phyloP scores from a whole-genome alignment of 306 rosid genomes.

The Castanea crenata region DNA sequence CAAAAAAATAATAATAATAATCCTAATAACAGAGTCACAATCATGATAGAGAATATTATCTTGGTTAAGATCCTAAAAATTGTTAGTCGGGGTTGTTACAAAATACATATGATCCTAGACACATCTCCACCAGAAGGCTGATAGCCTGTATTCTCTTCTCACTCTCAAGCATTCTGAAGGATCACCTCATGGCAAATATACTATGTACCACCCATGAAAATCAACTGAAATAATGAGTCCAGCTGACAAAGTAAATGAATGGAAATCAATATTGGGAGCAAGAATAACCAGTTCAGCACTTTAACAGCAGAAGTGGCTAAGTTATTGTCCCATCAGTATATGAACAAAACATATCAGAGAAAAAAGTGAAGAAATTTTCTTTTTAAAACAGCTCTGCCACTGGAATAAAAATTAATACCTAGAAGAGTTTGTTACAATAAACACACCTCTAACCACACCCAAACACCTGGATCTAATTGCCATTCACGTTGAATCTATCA shows the following conservation, averaged over 20 bases:
- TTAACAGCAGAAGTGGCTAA: constrained; percentile 30
- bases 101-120: too few relatives aligned
- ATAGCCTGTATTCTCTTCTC: too few relatives aligned
- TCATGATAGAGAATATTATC: too few relatives aligned
- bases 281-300: constrained; percentile 32
- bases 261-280: constrained; percentile 45
- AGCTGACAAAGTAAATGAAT: constrained; percentile 63
- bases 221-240: constrained; percentile 37
- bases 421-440: neutral
- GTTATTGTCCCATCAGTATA: constrained; percentile 30
- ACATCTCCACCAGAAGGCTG: too few relatives aligned
- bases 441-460: neutral
- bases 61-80: too few relatives aligned
- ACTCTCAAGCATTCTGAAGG: neutral
- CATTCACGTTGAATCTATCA: neutral
- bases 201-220: constrained; percentile 47
- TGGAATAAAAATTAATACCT: neutral
- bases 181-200: neutral
- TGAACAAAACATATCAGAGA: neutral
- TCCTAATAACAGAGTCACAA: too few relatives aligned
- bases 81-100: too few relatives aligned
- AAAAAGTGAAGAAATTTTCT: neutral
- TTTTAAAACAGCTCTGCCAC: neutral
- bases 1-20: too few relatives aligned
- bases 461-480: neutral